These are phyloP conservation scores for Penicillium polonicum DNA, from an alignment of 2,329 filamentous ascomycete species.

Conservation along the genomic window DNA sequence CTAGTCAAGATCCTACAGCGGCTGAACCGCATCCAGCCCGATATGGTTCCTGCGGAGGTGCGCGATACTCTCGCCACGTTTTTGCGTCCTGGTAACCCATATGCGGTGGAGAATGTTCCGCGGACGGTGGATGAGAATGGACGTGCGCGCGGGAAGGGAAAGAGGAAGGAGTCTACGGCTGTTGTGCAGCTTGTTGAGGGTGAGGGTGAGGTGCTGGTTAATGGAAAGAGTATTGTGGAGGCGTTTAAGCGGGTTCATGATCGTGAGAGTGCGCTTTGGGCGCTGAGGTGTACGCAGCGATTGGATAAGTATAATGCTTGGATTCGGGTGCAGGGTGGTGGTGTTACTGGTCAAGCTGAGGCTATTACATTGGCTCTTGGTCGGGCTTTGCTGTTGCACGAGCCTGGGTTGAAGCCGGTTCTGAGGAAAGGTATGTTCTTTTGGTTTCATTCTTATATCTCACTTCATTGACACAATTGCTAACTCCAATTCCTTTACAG, in stretches of 20 bases:
- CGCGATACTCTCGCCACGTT: conserved; percentile 64
- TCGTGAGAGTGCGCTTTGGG: conserved; percentile 90
- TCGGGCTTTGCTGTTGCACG: conserved; percentile 84
- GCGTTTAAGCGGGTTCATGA: conserved; percentile 88
- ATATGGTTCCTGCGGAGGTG: conserved; percentile 70
- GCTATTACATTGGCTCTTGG: conserved; percentile 86
- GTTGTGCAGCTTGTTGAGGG: conserved; percentile 89
- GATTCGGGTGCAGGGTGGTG: conserved; percentile 79
- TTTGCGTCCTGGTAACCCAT: conserved; percentile 71
- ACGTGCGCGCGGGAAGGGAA: conserved; percentile 74
- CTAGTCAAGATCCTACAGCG: conserved; percentile 74
- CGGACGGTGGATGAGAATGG: conserved; percentile 72
- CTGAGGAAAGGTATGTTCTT: conserved; percentile 76
- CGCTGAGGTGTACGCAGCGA: conserved; percentile 75
- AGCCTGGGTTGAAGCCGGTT: conserved; percentile 84
- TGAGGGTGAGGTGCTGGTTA: conserved; percentile 83
- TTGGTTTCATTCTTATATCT: neutral
- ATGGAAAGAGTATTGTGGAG: conserved; percentile 79
- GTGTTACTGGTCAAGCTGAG: conserved; percentile 92
- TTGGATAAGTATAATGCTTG: conserved; percentile 97
- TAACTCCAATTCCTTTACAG: conserved; percentile 50
- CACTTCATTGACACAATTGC: conserved; percentile 3
- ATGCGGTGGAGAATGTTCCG: conserved; percentile 61
- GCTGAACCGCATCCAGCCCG: conserved; percentile 81
- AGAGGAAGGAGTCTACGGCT: conserved; percentile 83